Evolutionary conservation across 495 filamentous ascomycete genomes (phyloP).

Genomic region (Lepraria neglecta): DNA sequence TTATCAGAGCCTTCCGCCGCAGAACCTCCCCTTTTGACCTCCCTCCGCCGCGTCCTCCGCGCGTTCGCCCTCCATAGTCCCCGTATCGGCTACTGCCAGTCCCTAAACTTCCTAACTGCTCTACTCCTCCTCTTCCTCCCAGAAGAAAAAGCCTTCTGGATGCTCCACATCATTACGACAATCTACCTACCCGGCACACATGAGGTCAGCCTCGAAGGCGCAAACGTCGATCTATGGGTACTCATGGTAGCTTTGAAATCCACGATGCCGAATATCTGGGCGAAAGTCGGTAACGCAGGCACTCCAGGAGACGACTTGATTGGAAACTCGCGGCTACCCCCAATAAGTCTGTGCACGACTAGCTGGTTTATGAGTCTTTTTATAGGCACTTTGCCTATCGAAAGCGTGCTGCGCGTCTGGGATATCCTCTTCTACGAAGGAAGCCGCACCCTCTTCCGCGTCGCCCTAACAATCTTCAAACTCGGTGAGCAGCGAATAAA

Average conservation of each 20-base stretch:
- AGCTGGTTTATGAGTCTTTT: slow-evolving; percentile 99
- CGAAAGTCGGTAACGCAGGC: slow-evolving; percentile 69
- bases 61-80: slow-evolving; percentile 88
- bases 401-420: slow-evolving; percentile 88
- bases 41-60: slow-evolving; percentile 77
- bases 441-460: slow-evolving; percentile 87
- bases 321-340: slow-evolving; percentile 61
- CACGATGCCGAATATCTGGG: slow-evolving; percentile 77
- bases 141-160: slow-evolving; percentile 89
- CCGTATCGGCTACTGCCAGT: slow-evolving; percentile 90
- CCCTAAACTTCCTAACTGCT: slow-evolving; percentile 93
- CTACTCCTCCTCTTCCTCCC: slow-evolving; percentile 87
- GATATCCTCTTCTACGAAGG: slow-evolving; percentile 95
- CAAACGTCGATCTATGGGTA: slow-evolving; percentile 90
- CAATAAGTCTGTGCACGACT: slow-evolving; percentile 86
- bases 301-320: slow-evolving; percentile 30
- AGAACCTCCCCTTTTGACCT: slow-evolving; percentile 72
- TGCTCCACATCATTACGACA: slow-evolving; percentile 86
- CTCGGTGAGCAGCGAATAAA: slow-evolving; percentile 77
- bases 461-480: slow-evolving; percentile 89
- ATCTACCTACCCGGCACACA: slow-evolving; percentile 88
- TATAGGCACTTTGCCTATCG: slow-evolving; percentile 86
- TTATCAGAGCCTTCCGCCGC: slow-evolving; percentile 12
- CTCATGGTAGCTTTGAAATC: slow-evolving; percentile 82
- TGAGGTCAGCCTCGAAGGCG: slow-evolving; percentile 83